These are phyloP conservation scores for Funneliformis caledonium DNA, from an alignment of 371 early-diverging fungal species.

Conservation along the genomic window DNA sequence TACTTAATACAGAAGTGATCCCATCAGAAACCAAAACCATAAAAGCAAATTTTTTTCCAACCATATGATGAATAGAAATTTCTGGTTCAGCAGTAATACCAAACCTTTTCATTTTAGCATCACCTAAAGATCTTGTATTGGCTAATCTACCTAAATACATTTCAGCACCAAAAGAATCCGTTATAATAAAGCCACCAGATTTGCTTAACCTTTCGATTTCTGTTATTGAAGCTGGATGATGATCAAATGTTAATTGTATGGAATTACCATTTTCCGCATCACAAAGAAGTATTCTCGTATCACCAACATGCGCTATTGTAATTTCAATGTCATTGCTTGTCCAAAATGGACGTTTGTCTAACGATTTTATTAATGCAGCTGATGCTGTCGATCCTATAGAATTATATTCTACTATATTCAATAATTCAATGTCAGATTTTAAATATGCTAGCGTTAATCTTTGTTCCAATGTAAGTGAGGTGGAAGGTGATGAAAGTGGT, in stretches of 20 bases:
- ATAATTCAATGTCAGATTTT: conserved; percentile 54
- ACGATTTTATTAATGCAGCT: conserved; percentile 61
- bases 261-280: conserved; percentile 60
- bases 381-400: conserved; percentile 67
- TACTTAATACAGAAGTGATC: conserved; percentile 73
- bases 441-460: conserved; percentile 60
- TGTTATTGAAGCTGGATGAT: conserved; percentile 64
- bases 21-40: conserved; percentile 75
- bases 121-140: conserved; percentile 77
- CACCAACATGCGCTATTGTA: conserved; percentile 67
- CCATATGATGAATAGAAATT: conserved; percentile 54
- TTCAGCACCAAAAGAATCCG: conserved; percentile 82
- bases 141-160: conserved; percentile 70
- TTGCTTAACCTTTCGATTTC: conserved; percentile 61
- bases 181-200: conserved; percentile 66
- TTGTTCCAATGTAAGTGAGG: conserved; percentile 58
- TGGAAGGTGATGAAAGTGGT: background rate
- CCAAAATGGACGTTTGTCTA: conserved; percentile 63
- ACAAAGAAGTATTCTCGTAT: conserved; percentile 61
- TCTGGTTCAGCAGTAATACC: conserved; percentile 82
- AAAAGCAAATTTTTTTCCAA: conserved; percentile 59
- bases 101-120: conserved; percentile 70
- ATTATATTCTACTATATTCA: conserved; percentile 44
- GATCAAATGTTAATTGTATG: conserved; percentile 62
- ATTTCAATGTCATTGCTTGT: conserved; percentile 59